Conservation (phyloP, 208 protist species). For the Acanthamoeba royreba region DNA sequence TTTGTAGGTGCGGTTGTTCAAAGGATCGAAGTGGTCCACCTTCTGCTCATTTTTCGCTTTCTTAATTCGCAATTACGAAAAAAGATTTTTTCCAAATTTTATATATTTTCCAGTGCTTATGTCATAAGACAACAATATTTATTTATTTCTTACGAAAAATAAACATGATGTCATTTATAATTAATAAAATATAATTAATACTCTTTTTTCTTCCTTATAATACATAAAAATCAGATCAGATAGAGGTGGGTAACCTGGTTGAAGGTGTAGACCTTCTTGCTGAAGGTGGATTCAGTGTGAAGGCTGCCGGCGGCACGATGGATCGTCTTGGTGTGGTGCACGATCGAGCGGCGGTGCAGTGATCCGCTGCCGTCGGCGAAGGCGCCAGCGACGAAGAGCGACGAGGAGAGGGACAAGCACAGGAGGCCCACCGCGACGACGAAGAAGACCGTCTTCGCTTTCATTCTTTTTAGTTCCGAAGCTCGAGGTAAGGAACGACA, state of each 20-base stretch:
- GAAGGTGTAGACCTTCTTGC: neutral
- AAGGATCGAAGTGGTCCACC: conserved; percentile 43
- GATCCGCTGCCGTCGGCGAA: neutral
- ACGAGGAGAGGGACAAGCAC: neutral
- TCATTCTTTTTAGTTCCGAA: too few species aligned
- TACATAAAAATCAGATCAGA: too few species aligned
- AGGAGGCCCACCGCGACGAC: neutral
- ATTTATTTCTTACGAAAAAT: too few species aligned
- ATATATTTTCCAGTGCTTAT: too few species aligned
- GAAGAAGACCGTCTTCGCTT: neutral
- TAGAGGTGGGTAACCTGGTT: neutral
- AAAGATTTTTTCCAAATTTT: neutral
- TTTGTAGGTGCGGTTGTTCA: neutral
- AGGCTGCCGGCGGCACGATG: too few species aligned
- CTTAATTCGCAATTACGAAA: neutral
- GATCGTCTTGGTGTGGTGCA: neutral
- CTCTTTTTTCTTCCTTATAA: too few species aligned
- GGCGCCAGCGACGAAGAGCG: neutral
- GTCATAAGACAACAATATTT: too few species aligned
- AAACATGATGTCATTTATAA: too few species aligned
- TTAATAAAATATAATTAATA: too few species aligned
- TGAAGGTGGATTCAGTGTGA: too few species aligned
- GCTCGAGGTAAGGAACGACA: too few species aligned
- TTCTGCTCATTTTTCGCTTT: too few species aligned
- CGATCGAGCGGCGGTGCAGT: neutral